Evolutionary conservation across 768 basidiomycete species (phyloP), one percentile per base, ranked within the genome.

Genomic region (Glaciozyma martinii): DNA sequence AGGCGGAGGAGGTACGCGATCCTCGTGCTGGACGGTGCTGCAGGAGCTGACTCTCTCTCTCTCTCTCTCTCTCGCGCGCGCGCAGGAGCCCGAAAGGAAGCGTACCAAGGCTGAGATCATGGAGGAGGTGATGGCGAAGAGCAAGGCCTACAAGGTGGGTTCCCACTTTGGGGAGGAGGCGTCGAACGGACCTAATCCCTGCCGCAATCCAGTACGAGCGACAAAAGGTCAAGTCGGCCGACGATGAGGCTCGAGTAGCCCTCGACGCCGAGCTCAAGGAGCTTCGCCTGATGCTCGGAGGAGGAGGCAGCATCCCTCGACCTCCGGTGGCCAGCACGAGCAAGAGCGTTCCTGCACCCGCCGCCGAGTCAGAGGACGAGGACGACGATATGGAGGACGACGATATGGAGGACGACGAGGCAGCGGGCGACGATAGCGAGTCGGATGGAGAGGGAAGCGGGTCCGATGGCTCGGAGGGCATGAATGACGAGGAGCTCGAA

Each of bases 61-160:
- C 43, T 61, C 32, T 21, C 9, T 43, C 9, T 30, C n/a, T 29
- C 19, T 7, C 7, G 4, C 3, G 18, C 47, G 33, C 29, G 16
- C 23, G 21, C 29, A 56, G 53, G 44, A 68, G 30, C 70, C 62
- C 1, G 84, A 84, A 54, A 80, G 85, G 65, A 95, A 94, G 77
- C 94, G 89, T 78, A 84, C 86, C 6, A 95, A 94, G 77, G 86
- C 89, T 3, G 93, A 99, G 74, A 89, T 97, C 66, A 98, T 99
- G 95, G 84, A 88, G 0, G 95, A 99, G 76, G 88, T 99, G 42
- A 90, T 99, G 53, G 88, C 90, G 1, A 99, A 98, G 78, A 93
- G 90, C 78, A 99, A 99, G 77, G 84, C 86, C 57, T 85, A 98
- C 79, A 97, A 94, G 80, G 94, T 90, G 71, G 37, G 77, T 75